Evolutionary conservation across 257 asterid species (phyloP).

Genomic region (Cinchona pubescens): DNA sequence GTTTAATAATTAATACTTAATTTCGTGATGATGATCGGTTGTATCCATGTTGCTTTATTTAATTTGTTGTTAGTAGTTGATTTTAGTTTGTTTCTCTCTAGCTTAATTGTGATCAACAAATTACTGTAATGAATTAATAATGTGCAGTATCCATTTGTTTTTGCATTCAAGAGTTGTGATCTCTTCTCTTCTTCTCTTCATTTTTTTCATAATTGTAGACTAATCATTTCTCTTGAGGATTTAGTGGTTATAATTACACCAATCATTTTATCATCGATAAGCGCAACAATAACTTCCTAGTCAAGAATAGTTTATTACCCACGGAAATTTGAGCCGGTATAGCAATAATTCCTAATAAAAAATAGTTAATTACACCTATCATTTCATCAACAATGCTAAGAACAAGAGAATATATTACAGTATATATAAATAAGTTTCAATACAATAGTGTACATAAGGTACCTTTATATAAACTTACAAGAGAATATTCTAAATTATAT

Average conservation of each 20-base stretch:
- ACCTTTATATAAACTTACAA: too few species aligned
- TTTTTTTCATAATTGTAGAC: slow-evolving; percentile 1
- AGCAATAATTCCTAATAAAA: too few species aligned
- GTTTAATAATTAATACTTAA: too few species aligned
- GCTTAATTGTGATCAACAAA: slow-evolving; percentile 14
- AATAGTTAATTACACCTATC: too few species aligned
- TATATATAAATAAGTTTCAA: too few species aligned
- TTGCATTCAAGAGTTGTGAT: slow-evolving; percentile 2
- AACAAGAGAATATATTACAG: too few species aligned
- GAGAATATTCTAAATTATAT: too few species aligned
- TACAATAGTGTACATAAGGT: too few species aligned
- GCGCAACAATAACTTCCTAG: not conserved
- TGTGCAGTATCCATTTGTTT: slow-evolving; percentile 31
- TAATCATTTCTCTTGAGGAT: not conserved
- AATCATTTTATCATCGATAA: not conserved
- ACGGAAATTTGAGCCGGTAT: not conserved
- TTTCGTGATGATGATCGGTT: slow-evolving; percentile 12
- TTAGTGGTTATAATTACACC: not conserved
- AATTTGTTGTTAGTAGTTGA: slow-evolving; percentile 11
- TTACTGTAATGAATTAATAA: slow-evolving; percentile 30
- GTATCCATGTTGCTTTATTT: slow-evolving; percentile 17
- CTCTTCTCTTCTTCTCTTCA: not conserved
- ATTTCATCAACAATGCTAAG: too few species aligned
- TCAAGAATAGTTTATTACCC: not conserved
- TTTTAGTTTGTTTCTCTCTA: not conserved